Base-by-base conservation (phyloP, 306 rosid species). In the Begonia peltatifolia region DNA sequence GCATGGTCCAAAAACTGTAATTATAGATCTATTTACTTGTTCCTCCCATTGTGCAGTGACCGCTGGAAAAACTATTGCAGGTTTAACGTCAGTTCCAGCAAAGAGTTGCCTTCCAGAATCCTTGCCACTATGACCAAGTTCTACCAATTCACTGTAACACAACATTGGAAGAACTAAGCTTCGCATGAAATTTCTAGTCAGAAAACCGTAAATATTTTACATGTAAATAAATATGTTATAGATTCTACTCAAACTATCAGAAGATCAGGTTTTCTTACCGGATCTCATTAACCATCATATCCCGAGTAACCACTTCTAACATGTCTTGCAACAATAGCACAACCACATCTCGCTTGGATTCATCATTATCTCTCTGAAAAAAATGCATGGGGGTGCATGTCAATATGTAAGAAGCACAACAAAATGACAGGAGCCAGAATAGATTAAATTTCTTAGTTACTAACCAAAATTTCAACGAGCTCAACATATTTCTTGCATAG, bases 221-320 rank as follows among this genome's bases (percentile, higher is more conserved):
- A 20, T 20, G 2, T 20, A 2, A 20, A 20, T 20, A 20, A 20
- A 20, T 20, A 20, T 20, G 23, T 20, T 20, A 20, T 20, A 20
- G 3, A 20, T 20, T 51, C 38, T 47, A 59, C 46, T 54, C 48
- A 52, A 68, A 58, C 25, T 52, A 15, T 46, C 55, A 57, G 23
- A 49, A 6, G 6, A 65, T 35, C 41, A 61, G 63, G 65, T 60
- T 63, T 66, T 70, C 82, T 53, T 41, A 85, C 97, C 95, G 83
- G 67, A 63, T 77, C 68, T 90, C 95, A 57, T 86, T 75, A 60
- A 78, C 94, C 92, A 86, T 75, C 83, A 90, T 90, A 65, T 90
- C 99, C 67, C 99, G 84, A 59, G 92, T 86, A 62, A 86, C 90
- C 63, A 90, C 99, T 77, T 90, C 99, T 67, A 90, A 65, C 87